These are phyloP conservation scores for Lithospermum erythrorhizon DNA, from an alignment of 257 asterid species.

Conservation along the genomic window DNA sequence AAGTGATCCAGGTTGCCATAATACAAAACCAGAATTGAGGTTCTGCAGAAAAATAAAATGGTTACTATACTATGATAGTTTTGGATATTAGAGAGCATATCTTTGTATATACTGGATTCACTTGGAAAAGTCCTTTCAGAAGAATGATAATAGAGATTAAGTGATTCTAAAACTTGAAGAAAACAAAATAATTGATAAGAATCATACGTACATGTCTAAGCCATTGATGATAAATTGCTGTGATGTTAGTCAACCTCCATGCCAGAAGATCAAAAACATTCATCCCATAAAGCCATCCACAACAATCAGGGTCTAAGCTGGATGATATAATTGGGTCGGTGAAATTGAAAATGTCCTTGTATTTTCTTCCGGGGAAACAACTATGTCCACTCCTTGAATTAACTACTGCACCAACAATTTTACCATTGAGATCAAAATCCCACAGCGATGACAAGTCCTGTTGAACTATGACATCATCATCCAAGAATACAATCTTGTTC, in stretches of 20 bases:
- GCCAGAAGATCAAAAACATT: conserved; percentile 59
- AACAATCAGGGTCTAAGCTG: conserved; percentile 29
- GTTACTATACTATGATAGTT: no score
- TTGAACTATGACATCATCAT: conserved; percentile 75
- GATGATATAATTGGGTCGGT: conserved; percentile 46
- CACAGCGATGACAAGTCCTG: conserved; percentile 70
- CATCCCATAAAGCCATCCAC: conserved; percentile 83
- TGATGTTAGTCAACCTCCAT: conserved; percentile 69
- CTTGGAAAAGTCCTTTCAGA: no score
- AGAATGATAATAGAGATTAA: no score
- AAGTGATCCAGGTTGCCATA: conserved; percentile 80
- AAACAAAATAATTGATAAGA: background rate
- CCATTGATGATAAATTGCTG: conserved; percentile 70
- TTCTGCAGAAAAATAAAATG: conserved; percentile 24
- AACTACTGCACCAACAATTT: conserved; percentile 78
- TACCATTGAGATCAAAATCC: conserved; percentile 70
- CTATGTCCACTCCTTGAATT: conserved; percentile 51
- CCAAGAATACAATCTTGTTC: conserved; percentile 64
- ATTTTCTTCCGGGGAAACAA: conserved; percentile 65
- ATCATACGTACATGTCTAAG: conserved; percentile 58
- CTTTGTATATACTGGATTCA: no score
- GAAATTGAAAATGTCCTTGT: conserved; percentile 61
- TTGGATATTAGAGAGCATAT: no score
- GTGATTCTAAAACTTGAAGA: no score
- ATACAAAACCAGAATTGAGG: conserved; percentile 47